phyloP scores from a whole-genome alignment of 1,284 basidiomycete species.

The Hymenochaete sp. region DNA sequence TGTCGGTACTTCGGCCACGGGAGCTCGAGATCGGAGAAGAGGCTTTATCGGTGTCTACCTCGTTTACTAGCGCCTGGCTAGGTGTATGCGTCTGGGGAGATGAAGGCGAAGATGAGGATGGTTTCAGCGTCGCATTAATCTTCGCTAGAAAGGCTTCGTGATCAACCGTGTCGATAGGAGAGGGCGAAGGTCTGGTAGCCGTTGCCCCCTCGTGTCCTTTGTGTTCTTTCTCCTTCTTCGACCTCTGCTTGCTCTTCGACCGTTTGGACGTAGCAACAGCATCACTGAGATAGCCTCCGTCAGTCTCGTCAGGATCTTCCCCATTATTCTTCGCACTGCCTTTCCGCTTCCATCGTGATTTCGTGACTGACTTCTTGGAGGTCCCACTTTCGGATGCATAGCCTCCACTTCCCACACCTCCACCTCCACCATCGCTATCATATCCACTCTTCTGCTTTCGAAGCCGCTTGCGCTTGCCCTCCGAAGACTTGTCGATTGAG shows the following conservation, averaged over 20 bases:
- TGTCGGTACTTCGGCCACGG: no score
- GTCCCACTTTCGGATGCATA: slow-evolving; percentile 14
- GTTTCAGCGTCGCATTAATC: slow-evolving; percentile 11
- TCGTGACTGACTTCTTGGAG: slow-evolving; percentile 6
- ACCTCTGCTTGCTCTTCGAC: slow-evolving; percentile 1
- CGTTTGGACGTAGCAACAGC: neutral
- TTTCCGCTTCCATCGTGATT: slow-evolving; percentile 6
- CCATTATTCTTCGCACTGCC: neutral
- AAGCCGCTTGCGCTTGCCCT: slow-evolving; percentile 7
- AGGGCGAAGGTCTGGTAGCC: neutral
- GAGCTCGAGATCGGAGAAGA: no score
- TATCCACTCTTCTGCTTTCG: slow-evolving; percentile 9
- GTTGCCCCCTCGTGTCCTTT: neutral
- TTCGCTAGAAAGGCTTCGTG: slow-evolving; percentile 13
- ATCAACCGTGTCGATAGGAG: neutral
- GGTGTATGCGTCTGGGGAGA: no score
- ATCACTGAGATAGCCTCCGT: slow-evolving; percentile 13
- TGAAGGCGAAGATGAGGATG: no score
- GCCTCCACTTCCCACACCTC: slow-evolving; percentile 16
- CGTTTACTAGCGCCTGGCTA: no score
- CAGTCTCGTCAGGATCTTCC: slow-evolving; percentile 6
- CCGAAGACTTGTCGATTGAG: no score
- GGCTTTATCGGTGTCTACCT: no score
- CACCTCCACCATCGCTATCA: slow-evolving; percentile 16
- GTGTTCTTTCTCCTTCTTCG: slow-evolving; percentile 4